Base-by-base conservation (phyloP, 495 filamentous ascomycete species). In the Hypoxylon cercidicola region DNA sequence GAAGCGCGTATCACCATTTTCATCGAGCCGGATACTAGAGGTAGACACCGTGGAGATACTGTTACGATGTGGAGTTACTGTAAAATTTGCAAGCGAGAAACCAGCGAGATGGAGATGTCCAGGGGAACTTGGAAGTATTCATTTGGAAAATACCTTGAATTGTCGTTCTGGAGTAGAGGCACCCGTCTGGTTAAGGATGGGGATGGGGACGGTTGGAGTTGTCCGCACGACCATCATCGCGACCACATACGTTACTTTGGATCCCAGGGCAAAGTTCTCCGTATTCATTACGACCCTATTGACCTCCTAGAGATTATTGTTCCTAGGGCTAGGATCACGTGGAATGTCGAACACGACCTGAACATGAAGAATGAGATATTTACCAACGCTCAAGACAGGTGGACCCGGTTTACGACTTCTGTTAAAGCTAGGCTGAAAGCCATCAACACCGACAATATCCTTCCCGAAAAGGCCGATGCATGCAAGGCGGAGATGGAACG, bases 31-130 rank as follows among this genome's bases (percentile, higher is more conserved):
- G 87, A 89, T 23, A 72, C 75, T 47, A 70, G 64, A 5, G 76
- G 71, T 72, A 76, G 43, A 69, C 75, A 74, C 60, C 15, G 71
- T 65, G 81, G 91, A 64, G 87, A 93, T 52, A 90, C 87, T 8
- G 94, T 99, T 47, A 82, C 93, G 68, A 98, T 99, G 95, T 99
- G 96, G 96, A 97, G 92, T 62, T 90, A 87, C 58, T 99, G 96
- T 79, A 95, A 95, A 64, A 82, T 91, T 15, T 98, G 96, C 70
- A 88, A 89, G 25, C 90, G 90, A 56, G 93, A 97, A 73, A 97
- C 93, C 1, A 90, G 91, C 39, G 87, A 93, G 37, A 89, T 91
- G 61, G 90, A 91, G 13, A 99, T 99, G 95, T 97, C 94, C 0
- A 89, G 92, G 49, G 93, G 84, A 71, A 97, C 92, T 1, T 99